Conservation (phyloP, 805 yeast genomes). For the Cyberlindnera meyerae region DNA sequence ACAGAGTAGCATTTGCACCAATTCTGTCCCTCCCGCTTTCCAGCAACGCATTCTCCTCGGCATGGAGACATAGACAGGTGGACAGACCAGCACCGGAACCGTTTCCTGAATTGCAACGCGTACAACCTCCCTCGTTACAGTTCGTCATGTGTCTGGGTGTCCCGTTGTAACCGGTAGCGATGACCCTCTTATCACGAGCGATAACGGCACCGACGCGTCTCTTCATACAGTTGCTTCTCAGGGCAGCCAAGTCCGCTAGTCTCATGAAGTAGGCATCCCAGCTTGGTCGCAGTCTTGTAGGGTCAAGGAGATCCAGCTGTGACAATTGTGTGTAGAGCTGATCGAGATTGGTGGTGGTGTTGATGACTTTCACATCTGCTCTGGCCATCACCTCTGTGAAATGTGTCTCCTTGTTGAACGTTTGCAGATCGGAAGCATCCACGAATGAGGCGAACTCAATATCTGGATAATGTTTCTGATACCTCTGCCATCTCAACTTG, state of each 20-base stretch:
- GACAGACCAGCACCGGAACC: slow-evolving; percentile 59
- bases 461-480: slow-evolving; percentile 25
- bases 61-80: slow-evolving; percentile 92
- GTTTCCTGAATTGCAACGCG: slow-evolving; percentile 73
- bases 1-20: slow-evolving; percentile 58
- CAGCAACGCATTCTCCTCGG: slow-evolving; percentile 92
- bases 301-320: slow-evolving; percentile 42
- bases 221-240: slow-evolving; percentile 94
- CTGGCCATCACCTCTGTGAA: slow-evolving; percentile 39
- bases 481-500: slow-evolving; percentile 35
- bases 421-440: slow-evolving; percentile 30
- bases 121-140: slow-evolving; percentile 95
- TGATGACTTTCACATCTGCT: slow-evolving; percentile 56
- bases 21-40: slow-evolving; percentile 92
- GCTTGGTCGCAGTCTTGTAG: slow-evolving; percentile 70
- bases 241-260: slow-evolving; percentile 87
- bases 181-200: slow-evolving; percentile 76
- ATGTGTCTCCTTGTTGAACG: slow-evolving; percentile 22
- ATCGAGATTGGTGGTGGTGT: slow-evolving; percentile 36
- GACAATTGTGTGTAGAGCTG: slow-evolving; percentile 36
- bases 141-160: slow-evolving; percentile 86
- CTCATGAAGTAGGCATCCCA: slow-evolving; percentile 98
- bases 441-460: slow-evolving; percentile 33
- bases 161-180: slow-evolving; percentile 97
- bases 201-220: slow-evolving; percentile 95